Evolutionary conservation across 257 asterid genomes (phyloP).

Genomic region (Ajuga chamaepitys): DNA sequence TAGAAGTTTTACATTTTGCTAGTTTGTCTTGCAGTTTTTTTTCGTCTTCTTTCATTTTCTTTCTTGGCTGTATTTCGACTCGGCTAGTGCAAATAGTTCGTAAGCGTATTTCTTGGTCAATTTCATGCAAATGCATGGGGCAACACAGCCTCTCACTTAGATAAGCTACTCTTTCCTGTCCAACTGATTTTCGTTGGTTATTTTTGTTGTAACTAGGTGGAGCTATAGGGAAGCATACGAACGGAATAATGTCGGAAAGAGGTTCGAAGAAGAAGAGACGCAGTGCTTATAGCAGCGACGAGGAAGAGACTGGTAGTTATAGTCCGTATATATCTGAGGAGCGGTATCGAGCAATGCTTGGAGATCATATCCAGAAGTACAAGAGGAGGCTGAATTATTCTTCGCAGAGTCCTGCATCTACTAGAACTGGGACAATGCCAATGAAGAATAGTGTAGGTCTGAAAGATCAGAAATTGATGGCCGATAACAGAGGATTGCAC

Average conservation of each 20-base stretch:
- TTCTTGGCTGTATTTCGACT: conserved; percentile 12
- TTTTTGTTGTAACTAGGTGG: conserved; percentile 37
- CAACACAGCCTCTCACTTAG: neutral
- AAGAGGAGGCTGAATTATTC: conserved; percentile 65
- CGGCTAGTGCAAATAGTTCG: neutral
- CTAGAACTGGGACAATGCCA: conserved; percentile 35
- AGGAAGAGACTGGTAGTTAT: conserved; percentile 64
- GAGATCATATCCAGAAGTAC: conserved; percentile 84
- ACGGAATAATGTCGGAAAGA: conserved; percentile 63
- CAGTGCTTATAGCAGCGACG: conserved; percentile 61
- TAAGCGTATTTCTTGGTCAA: neutral
- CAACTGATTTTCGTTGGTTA: conserved; percentile 9
- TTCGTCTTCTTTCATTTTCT: neutral
- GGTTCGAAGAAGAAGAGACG: conserved; percentile 69
- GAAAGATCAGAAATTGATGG: conserved; percentile 53
- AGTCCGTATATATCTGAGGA: conserved; percentile 74
- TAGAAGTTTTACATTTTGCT: neutral
- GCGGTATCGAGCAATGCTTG: conserved; percentile 86
- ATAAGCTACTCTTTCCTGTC: conserved; percentile 1
- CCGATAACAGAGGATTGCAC: conserved; percentile 52
- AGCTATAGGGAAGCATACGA: conserved; percentile 36
- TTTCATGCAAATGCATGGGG: conserved; percentile 12
- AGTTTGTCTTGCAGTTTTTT: neutral
- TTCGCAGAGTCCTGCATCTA: conserved; percentile 45
- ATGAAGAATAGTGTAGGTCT: conserved; percentile 37